Base-by-base conservation (phyloP, 495 filamentous ascomycete species). In the Cercophora sp. region DNA sequence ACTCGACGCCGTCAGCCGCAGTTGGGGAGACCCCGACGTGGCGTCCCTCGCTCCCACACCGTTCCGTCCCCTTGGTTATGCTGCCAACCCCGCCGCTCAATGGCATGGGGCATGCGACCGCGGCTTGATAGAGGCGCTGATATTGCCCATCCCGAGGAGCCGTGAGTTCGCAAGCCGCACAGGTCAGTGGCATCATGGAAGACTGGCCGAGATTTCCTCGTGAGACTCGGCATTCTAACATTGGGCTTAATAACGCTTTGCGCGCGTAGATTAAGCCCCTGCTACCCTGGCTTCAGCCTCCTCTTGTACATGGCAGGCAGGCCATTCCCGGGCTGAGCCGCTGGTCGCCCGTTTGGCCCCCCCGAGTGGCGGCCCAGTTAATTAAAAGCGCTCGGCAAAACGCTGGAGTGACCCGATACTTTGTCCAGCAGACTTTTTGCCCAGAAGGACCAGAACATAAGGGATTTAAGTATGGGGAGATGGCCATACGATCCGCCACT, bases 351-450 rank as follows among this genome's bases (percentile, higher is more conserved):
- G 13, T 55, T 1, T 25, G 8, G n/a, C 52, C 19, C 15, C 46
- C 23, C n/a, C 35, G n/a, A 51, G 24, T 13, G 32, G 19, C 22
- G 39, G 8, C 40, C 43, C 31, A 20, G 32, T 53, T 58, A 56
- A 60, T 65, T 56, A 58, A 46, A 32, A 44, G 25, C 16, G 27
- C 34, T 54, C 62, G 62, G 62, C 62, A 65, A 63, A 65, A 52
- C 48, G 39, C 10, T 45, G 11, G 4, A 53, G 42, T 63, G 60
- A 61, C 52, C 57, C 60, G 58, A 61, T 58, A 27, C 48, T 16
- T 27, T 58, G 58, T 44, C 46, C 57, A 52, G 52, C 40, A 57
- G 46, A 55, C 41, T 35, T 23, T 25, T 10, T 19, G 29, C 24
- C 19, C 25, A 35, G 29, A 20, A 34, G 10, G 16, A 1, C 34